A percentile compares a stretch with the other conserved stretches of the same genome.
Evolutionary conservation across 345 rosid species (phyloP).

Genomic region (Nephelium lappaceum): DNA sequence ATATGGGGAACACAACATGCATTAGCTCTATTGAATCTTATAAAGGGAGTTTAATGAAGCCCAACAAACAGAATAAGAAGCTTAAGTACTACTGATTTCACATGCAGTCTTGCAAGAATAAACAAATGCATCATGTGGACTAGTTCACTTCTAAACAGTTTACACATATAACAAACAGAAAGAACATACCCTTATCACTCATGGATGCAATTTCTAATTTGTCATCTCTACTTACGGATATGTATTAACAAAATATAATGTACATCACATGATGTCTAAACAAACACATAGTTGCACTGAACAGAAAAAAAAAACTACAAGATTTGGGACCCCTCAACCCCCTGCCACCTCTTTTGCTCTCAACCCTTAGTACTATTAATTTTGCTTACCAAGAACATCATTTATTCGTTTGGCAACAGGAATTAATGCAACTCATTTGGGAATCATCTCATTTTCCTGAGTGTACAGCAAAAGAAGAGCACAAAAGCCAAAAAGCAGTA

Average conservation of each 20-base stretch:
- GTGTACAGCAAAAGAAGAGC: background rate
- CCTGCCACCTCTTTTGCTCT: background rate
- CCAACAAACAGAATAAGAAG: background rate
- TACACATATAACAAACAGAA: background rate
- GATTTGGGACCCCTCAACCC: background rate
- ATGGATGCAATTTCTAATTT: background rate
- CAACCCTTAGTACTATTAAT: background rate
- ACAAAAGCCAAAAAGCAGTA: background rate
- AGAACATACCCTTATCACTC: background rate
- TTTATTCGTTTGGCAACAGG: background rate
- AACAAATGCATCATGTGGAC: background rate
- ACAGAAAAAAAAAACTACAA: background rate
- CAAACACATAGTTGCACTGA: background rate
- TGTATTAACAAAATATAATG: background rate
- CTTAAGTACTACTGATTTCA: background rate
- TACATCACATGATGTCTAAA: background rate
- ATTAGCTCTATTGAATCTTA: background rate
- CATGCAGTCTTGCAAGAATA: background rate
- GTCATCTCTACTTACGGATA: background rate
- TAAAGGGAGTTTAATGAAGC: background rate
- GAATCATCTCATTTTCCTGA: background rate
- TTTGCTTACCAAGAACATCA: background rate
- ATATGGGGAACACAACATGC: slow-evolving; percentile 13
- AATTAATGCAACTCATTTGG: background rate
- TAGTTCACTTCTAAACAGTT: background rate